phyloP scores from a whole-genome alignment of 768 basidiomycete genomes.

The Boletus pseudopeckii region DNA sequence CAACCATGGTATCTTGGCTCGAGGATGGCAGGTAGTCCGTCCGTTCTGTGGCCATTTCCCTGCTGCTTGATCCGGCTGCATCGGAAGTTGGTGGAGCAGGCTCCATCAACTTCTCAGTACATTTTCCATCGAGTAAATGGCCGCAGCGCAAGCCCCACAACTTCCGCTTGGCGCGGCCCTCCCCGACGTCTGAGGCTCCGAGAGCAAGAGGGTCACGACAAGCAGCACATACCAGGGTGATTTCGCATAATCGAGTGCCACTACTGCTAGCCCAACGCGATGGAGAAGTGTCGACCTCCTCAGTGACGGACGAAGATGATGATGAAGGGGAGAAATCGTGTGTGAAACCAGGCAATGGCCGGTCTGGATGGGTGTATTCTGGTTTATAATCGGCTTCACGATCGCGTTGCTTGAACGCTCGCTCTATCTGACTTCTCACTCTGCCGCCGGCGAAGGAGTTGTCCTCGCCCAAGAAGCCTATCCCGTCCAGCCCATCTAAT shows the following conservation, averaged over 20 bases:
- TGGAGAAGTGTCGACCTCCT: conserved; percentile 43
- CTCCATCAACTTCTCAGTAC: conserved; percentile 54
- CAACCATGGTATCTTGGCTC: conserved; percentile 30
- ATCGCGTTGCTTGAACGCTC: conserved; percentile 21
- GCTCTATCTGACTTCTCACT: conserved; percentile 22
- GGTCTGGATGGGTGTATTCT: conserved; percentile 62
- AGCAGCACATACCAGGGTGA: conserved; percentile 60
- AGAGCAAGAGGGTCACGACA: conserved; percentile 66
- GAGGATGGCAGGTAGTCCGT: neutral
- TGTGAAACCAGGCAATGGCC: conserved; percentile 60
- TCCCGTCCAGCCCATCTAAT: conserved; percentile 17
- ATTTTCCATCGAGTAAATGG: conserved; percentile 77
- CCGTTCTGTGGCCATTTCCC: conserved; percentile 13
- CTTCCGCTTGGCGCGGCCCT: conserved; percentile 44
- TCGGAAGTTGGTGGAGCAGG: conserved; percentile 30
- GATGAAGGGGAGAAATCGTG: conserved; percentile 54
- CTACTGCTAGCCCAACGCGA: conserved; percentile 23
- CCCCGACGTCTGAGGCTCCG: conserved; percentile 44
- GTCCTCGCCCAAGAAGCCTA: conserved; percentile 17
- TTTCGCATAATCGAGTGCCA: conserved; percentile 27
- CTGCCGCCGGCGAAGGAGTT: conserved; percentile 8
- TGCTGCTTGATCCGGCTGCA: conserved; percentile 6
- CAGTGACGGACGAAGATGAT: conserved; percentile 28
- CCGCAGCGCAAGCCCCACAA: conserved; percentile 77
- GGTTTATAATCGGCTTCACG: conserved; percentile 43